Conservation (phyloP, 208 protist species). For the Trypanosoma boissoni region DNA sequence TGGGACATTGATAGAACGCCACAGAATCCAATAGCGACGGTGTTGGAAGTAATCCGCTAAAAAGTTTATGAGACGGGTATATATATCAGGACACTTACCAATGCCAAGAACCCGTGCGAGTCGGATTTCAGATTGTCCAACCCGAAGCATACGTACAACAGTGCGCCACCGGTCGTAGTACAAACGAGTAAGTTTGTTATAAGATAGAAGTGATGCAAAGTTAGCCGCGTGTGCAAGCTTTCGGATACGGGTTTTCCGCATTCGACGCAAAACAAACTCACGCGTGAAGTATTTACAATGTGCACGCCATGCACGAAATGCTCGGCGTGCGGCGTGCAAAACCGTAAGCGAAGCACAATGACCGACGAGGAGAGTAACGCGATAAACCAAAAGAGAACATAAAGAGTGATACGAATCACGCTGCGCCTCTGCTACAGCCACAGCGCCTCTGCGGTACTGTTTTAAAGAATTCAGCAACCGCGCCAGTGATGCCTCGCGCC, state of each 20-base stretch:
- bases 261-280: constrained; percentile 47
- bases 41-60: neutral
- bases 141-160: neutral
- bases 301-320: constrained; percentile 47
- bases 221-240: constrained; percentile 15
- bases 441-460: constrained; percentile 39
- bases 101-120: neutral
- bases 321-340: constrained; percentile 26
- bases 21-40: constrained; percentile 8
- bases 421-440: constrained; percentile 58
- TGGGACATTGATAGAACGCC: neutral
- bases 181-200: neutral
- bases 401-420: constrained; percentile 51
- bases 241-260: constrained; percentile 35
- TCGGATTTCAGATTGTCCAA: neutral
- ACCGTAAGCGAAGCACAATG: constrained; percentile 37
- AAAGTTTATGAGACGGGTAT: neutral
- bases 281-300: constrained; percentile 42
- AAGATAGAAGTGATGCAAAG: constrained; percentile 1
- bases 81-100: neutral
- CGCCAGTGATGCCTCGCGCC: constrained; percentile 39
- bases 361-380: constrained; percentile 38
- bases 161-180: constrained; percentile 27
- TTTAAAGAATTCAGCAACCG: constrained; percentile 49
- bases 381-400: constrained; percentile 33